phyloP scores from a whole-genome alignment of 306 rosid species.

The Mimosa bimucronata region DNA sequence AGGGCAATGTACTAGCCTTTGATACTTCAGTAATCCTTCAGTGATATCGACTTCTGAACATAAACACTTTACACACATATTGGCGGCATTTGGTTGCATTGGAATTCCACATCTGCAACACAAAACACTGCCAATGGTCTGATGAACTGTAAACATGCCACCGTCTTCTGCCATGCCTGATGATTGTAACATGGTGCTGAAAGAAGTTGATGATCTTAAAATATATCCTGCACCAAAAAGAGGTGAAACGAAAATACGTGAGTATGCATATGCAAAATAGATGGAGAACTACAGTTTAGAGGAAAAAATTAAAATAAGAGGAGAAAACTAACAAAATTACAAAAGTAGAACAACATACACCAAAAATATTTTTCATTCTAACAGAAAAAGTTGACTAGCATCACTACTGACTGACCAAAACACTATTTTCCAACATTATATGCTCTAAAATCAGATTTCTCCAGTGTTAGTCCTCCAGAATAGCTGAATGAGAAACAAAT shows the following conservation, averaged over 20 bases:
- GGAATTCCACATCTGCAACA: conserved; percentile 71
- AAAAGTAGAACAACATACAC: background rate
- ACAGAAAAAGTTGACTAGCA: background rate
- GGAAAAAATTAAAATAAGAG: background rate
- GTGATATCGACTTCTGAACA: conserved; percentile 73
- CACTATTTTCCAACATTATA: background rate
- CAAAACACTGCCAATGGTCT: conserved; percentile 54
- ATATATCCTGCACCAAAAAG: background rate
- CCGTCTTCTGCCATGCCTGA: conserved; percentile 49
- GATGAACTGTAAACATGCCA: conserved; percentile 67
- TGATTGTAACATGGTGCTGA: conserved; percentile 1
- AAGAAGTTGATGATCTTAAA: background rate
- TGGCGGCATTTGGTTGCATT: conserved; percentile 72
- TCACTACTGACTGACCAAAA: background rate
- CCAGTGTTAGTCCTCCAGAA: too few relatives aligned
- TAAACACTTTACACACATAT: conserved; percentile 71
- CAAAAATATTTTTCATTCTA: background rate
- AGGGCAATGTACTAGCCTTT: conserved; percentile 58
- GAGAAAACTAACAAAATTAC: background rate
- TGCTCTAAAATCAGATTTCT: background rate
- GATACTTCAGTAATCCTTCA: conserved; percentile 66
- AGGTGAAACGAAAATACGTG: background rate
- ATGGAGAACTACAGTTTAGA: background rate
- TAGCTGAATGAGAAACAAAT: background rate
- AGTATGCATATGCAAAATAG: background rate